Evolutionary conservation across 352 stramenopile genomes (phyloP), one percentile per base, ranked within the genome.

Genomic region (Phytophthora hybrid): DNA sequence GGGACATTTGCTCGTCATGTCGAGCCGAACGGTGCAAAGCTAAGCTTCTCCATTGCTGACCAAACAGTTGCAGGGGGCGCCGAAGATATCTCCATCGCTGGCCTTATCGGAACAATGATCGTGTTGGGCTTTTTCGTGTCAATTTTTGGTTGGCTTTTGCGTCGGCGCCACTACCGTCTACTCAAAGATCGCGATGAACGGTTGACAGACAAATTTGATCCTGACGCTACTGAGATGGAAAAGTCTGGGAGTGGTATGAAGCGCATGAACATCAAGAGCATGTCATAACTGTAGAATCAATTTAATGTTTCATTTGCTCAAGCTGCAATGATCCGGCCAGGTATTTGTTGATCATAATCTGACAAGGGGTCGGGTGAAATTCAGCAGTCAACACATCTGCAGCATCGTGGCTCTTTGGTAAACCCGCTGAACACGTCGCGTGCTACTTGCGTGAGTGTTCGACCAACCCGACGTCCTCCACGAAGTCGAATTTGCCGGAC

Each of bases 381-480:
- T 26, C n/a, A 9, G 46, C 46, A 18, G 19, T 26, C 29, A n/a
- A 5, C 13, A 53, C 26, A 23, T 23, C 9, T 16, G 16, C 8
- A 53, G 10, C 8, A 11, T 19, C n/a, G 5, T 23, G 18, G 51
- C n/a, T 21, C 9, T 10, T 34, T 5, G 19, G 51, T 51, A 58
- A 58, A 58, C 1, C 11, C 52, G 51, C 11, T 29, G 46, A 7
- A 5, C 29, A 41, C n/a, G 46, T 63, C 11, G 59, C 5, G 13
- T 58, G 16, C 77, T 41, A 92, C 73, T 93, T 93, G 57, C 81
- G 76, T 21, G 86, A 90, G 57, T 85, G 86, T 69, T 96, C 87
- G 41, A 95, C 85, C 57, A 95, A 68, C 2, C 88, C 90, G n/a
- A 94, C 80, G 63, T 92, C 90, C 32, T 95, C 86, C 47, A 97